Percentiles rank a stretch among this genome's conserved stretches.
Evolutionary conservation across 345 rosid genomes (phyloP).

Genomic region (Erysimum cheiranthoides): DNA sequence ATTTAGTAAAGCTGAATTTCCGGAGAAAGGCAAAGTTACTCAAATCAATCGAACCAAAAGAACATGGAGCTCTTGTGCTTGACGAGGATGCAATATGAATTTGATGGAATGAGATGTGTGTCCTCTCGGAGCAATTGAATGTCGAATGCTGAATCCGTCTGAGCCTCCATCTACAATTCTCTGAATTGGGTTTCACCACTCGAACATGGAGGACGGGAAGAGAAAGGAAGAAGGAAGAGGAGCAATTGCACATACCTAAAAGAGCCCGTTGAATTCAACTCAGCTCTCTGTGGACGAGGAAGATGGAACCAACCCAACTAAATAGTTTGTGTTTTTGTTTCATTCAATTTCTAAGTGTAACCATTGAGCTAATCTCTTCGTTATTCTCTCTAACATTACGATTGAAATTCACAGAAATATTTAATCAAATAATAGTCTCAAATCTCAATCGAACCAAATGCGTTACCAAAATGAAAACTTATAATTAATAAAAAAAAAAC

Average conservation of each 20-base stretch:
- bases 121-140: not conserved
- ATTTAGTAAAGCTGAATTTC: slow-evolving; percentile 49
- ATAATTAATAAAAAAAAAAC: too few relatives aligned
- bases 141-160: not conserved
- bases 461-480: too few relatives aligned
- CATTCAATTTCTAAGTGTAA: too few relatives aligned
- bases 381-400: too few relatives aligned
- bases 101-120: not conserved
- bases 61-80: not conserved
- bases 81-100: not conserved
- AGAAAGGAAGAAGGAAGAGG: slow-evolving; percentile 37
- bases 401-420: too few relatives aligned
- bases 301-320: not conserved
- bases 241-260: slow-evolving; percentile 50
- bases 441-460: too few relatives aligned
- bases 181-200: not conserved
- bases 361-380: too few relatives aligned
- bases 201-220: slow-evolving; percentile 36
- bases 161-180: not conserved
- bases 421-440: too few relatives aligned
- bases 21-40: slow-evolving; percentile 11
- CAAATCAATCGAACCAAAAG: too few relatives aligned
- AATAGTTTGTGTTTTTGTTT: too few relatives aligned
- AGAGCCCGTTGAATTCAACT: not conserved
- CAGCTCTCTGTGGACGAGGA: not conserved